Base-by-base conservation (phyloP, 2,329 filamentous ascomycete genomes). In the Fusarium sp. region DNA sequence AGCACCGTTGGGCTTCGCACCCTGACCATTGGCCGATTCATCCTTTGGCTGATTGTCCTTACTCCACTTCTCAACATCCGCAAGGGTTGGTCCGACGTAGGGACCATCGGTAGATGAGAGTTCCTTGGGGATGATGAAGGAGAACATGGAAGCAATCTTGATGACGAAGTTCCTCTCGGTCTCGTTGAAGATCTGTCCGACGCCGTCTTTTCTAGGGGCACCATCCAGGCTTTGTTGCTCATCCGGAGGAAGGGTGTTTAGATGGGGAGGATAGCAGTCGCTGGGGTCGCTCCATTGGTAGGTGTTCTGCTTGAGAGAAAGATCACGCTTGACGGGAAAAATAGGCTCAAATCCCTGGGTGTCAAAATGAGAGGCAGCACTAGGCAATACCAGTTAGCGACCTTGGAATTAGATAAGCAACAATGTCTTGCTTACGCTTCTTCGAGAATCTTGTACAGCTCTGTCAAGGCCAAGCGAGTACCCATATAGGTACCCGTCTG, bases 351-450 rank as follows among this genome's bases (percentile, higher is more conserved):
- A 64, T 3, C 70, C 70, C 2, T 53, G 40, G 0, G 53, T 38
- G 10, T 68, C 35, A 15, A 60, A 74, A 2, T 71, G 53, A 35
- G 70, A 64, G 9, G 53, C 44, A 38, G 54, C 42, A 8, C 71
- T 73, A 7, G 9, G 16, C 8, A 5, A 3, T 7, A 10, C 6
- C 5, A 4, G 30, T 61, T 11, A 72, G 63, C 10, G 8, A 15
- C 5, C n/a, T n/a, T n/a, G n/a, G n/a, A n/a, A n/a, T n/a, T n/a
- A n/a, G n/a, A n/a, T n/a, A n/a, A n/a, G n/a, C n/a, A n/a, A n/a
- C n/a, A n/a, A n/a, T n/a, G n/a, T n/a, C n/a, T n/a, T n/a, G 2
- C 69, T 9, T 59, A 73, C 70, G 69, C 61, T 44, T 73, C 64
- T 32, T 60, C 61, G 21, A 73, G 35, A 1, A 68, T 67, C 21